Evolutionary conservation across 2,329 filamentous ascomycete species (phyloP).

Genomic region (Trichophyton rubrum): DNA sequence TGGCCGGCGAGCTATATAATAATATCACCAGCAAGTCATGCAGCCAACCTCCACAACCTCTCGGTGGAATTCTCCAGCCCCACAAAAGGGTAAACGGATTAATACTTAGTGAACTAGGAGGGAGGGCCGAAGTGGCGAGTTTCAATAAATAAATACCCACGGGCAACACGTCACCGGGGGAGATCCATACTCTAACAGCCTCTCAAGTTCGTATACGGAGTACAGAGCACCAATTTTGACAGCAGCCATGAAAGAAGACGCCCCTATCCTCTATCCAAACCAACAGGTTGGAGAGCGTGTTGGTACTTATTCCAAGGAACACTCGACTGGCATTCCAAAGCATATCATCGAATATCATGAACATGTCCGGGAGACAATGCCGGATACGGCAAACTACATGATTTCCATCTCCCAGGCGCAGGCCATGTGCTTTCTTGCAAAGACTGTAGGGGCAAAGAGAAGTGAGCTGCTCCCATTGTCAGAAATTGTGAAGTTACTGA

Average conservation of each 20-base stretch:
- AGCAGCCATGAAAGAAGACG: neutral
- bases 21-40: neutral
- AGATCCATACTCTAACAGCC: too few relatives aligned
- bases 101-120: neutral
- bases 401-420: neutral
- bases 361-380: neutral
- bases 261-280: neutral
- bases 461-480: neutral
- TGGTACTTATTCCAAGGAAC: neutral
- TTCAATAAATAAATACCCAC: neutral
- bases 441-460: neutral
- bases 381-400: conserved; percentile 1
- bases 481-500: too few relatives aligned
- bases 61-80: neutral
- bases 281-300: neutral
- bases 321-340: neutral
- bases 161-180: neutral
- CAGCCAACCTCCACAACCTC: neutral
- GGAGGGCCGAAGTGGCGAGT: too few relatives aligned
- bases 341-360: neutral
- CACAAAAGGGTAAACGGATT: neutral
- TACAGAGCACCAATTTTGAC: too few relatives aligned
- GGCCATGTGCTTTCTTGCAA: neutral
- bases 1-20: neutral
- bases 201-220: too few relatives aligned